Base-by-base conservation (phyloP, 2,329 filamentous ascomycete genomes). In the Talaromyces sp. region DNA sequence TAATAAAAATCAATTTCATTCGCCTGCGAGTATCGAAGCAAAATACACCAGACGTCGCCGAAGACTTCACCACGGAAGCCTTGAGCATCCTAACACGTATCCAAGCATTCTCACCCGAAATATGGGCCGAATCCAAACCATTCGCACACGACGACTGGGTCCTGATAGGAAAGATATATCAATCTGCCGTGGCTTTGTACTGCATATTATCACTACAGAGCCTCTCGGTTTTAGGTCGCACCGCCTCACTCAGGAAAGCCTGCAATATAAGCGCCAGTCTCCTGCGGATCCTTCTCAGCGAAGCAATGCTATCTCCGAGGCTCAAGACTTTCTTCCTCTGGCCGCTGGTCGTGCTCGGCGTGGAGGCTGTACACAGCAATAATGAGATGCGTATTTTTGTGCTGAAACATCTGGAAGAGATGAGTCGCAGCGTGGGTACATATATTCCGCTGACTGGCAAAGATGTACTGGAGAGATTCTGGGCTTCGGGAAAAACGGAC, bases 181-280 rank as follows among this genome's bases (percentile, higher is more conserved):
- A 73, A 52, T 66, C 69, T 8, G 69, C 77, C 6, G 66, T 71
- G 11, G 66, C 70, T 14, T 48, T 79, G 3, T 79, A 77, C 66
- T 76, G 73, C 67, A 70, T 77, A 61, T 69, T 68, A 1, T 76
- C 77, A 2, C 68, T 78, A 9, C 75, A 75, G 63, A 74, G 72
- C 63, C 14, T 74, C 3, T 68, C 68, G 1, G 61, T 74, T 11
- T 66, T 77, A 1, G 71, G 70, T n/a, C 31, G 8, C 16, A 66
- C 58, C 9, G 18, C 54, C 1, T 54, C 55, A 1, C 58, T 74
- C 7, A 59, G n/a, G 33, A 6, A 37, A 35, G 40, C 44, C 12
- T 48, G 44, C 23, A 40, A 18, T 25, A 2, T 16, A 28, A 23
- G 12, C 33, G 23, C 33, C n/a, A 16, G n/a, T 7, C 33, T 37